Base-by-base conservation (phyloP, 2,329 filamentous ascomycete species). In the Fusarium bulbicola region DNA sequence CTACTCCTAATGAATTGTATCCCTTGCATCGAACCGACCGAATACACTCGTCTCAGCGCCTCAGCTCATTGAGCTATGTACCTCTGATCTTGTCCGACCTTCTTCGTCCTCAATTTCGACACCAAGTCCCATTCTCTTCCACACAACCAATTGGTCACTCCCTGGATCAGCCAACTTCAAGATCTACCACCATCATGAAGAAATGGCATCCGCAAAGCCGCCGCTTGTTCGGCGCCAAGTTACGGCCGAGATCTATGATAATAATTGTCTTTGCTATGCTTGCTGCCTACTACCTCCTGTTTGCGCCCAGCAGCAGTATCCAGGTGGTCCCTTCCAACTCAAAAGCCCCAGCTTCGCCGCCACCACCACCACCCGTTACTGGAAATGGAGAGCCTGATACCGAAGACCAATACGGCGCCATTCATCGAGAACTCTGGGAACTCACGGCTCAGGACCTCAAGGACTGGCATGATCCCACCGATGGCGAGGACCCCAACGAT, bases 251-350 rank as follows among this genome's bases (percentile, higher is more conserved):
- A 76, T 80, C 82, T 43, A 70, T 87, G 36, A 71, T 86, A 15
- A 72, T 86, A 40, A 76, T 86, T 30, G 78, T 79, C 37, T 64
- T 86, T 28, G 82, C 82, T 36, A 76, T 82, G 40, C 72, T 83
- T 26, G 80, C 82, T n/a, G 80, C 85, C 39, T 87, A 86, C 73
- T 85, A 83, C 74, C 70, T 86, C 47, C 69, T 86, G 26, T 81
- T 85, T 67, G 79, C 79, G 26, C 79, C 82, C 20, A 68, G 76
- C 20, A 75, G 79, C 15, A 77, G 73, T 28, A 76, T 83, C 43
- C 82, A 78, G 54, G 80, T 82, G 28, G 82, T 84, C 15, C 81
- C 75, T 20, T 65, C 66, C 60, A 59, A 50, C 66, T 40, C 62
- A n/a, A 49, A 72, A 30, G 64, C 34, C 34, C 39, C 58, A 24